phyloP scores from a whole-genome alignment of 2,329 filamentous ascomycete species.

The Exophiala calicioides region DNA sequence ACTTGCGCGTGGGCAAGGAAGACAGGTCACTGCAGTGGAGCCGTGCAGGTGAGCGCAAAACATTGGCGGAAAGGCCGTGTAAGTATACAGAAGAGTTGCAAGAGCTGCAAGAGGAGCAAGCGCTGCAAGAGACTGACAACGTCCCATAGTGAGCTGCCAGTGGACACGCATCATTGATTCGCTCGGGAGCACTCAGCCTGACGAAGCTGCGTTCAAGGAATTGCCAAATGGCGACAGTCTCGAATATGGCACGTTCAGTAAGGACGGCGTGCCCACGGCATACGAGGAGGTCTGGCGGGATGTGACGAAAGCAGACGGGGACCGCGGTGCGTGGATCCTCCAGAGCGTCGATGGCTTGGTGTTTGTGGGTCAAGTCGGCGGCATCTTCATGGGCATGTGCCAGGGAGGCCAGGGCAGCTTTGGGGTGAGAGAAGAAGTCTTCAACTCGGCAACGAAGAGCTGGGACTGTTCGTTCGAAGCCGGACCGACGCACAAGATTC shows the following conservation, averaged over 20 bases:
- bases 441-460: not conserved
- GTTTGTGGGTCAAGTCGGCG: conserved; percentile 3
- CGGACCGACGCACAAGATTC: not conserved
- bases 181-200: conserved; percentile 2
- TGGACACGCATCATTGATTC: conserved; percentile 10
- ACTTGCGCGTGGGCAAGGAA: conserved; percentile 1
- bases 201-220: not conserved
- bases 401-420: not conserved
- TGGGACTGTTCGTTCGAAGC: conserved; percentile 1
- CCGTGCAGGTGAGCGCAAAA: conserved; percentile 8
- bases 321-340: conserved; percentile 3
- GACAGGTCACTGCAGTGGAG: conserved; percentile 7
- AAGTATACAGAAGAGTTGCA: not conserved
- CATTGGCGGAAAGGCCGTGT: not conserved
- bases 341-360: conserved; percentile 3
- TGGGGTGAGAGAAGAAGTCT: conserved; percentile 3
- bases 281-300: conserved; percentile 10
- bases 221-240: conserved; percentile 4
- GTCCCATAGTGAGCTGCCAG: conserved; percentile 2
- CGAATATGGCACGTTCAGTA: not conserved
- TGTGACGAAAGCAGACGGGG: not conserved
- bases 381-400: conserved; percentile 5
- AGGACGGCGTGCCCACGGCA: not conserved
- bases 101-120: not conserved
- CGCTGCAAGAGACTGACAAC: conserved; percentile 4